Evolutionary conservation across 2,329 filamentous ascomycete species (phyloP), one percentile per base, ranked within the genome.

Genomic region (Talaromyces funiculosus): DNA sequence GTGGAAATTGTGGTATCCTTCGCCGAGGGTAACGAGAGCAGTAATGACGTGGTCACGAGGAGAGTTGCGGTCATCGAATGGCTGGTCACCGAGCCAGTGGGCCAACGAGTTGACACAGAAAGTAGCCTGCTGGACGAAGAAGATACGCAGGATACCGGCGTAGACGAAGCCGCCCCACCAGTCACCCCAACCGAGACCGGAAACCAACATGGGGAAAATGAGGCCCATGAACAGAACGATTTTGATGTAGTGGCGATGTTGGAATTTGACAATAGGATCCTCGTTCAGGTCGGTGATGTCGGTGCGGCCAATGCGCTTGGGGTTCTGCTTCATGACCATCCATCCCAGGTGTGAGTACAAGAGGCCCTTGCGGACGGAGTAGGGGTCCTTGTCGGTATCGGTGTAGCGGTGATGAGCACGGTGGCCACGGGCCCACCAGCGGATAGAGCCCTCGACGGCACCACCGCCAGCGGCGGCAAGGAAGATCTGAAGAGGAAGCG

Each of bases 1-100:
- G 79, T 95, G 90, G 84, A 95, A 95, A 83, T 95, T 95, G 84
- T 95, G 90, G 80, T 95, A 95, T 31, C 90, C 90, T 78, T 92
- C 90, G 53, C 90, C 90, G 22, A 95, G 87, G 45, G 90, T 95
- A 67, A 91, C 87, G 18, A 95, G 79, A 47, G 90, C 90, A 42
- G 90, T 95, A 77, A 95, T 85, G 72, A 93, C 84, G 77, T 95
- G 90, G 71, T 95, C 90, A 74, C 91, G 88, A 65, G 90, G 91
- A 63, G 89, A 92, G 85, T 95, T 93, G 77, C 90, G 89, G 83
- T 95, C 91, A 69, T 95, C 90, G 73, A 95, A 95, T 63, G 91
- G 91, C 80, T 95, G 90, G 69, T 95, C 91, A 64, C 91, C 90
- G 71, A 95, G 87, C 89, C 89, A 95, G 80, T 95, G 90, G 66